Base-by-base conservation (phyloP, 257 asterid species). In the Petunia secreta region DNA sequence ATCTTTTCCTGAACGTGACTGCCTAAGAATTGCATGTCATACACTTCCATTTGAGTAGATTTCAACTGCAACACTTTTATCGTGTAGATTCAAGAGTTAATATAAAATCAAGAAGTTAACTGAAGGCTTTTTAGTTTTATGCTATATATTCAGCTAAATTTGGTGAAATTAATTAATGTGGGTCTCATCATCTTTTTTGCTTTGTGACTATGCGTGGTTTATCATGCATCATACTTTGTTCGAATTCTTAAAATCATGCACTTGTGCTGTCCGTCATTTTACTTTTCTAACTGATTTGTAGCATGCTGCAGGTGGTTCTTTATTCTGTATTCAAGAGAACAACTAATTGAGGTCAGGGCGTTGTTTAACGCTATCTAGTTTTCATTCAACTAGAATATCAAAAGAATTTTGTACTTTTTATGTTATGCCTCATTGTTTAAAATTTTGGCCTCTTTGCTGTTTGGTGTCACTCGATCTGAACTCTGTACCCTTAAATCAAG, bases 261-360 rank as follows among this genome's bases (percentile, higher is more conserved):
- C 38, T 48, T 10, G 11, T 10, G 10, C 40, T 34, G 36, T 73
- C 77, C 77, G 11, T 34, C 13, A 36, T 73, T 5, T 73, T 62
- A 50, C 77, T 73, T 67, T 11, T 34, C 46, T 73, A 36, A 50
- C 77, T 73, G 46, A 37, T 73, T 34, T 6, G 16, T 73, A 4
- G 36, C 77, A 36, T 73, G 77, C 46, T 73, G 62, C 77, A 73
- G 77, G 77, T 50, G 77, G 77, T 48, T 71, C 46, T 57, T 50
- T 73, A 73, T 34, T 73, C 46, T 50, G 62, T 48, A 73, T 73
- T 34, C 77, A 11, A 34, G 62, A 50, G 13, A 50, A 2, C 14
- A 50, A 10, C 36, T 50, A 73, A 10, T 73, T 73, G 77, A 73
- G 77, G 77, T 73, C 59, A 34, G 77, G 25, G 6, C 46, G 43